Evolutionary conservation across 2,329 filamentous ascomycete species (phyloP).

Genomic region (Fusarium buxicola): DNA sequence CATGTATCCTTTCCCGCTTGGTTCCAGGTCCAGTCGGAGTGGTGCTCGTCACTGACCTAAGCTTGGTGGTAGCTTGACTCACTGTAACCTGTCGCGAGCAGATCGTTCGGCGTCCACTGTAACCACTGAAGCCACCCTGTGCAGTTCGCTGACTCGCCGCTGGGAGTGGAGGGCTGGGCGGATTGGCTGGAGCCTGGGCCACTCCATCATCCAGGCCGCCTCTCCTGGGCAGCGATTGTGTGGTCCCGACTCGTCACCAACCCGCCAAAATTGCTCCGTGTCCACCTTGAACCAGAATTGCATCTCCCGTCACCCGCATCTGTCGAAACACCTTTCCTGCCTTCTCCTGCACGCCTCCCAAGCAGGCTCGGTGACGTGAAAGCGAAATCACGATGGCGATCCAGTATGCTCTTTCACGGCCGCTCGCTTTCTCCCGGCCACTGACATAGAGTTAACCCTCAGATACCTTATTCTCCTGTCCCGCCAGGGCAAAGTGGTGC

Average conservation of each 20-base stretch:
- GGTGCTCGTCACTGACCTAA: too few relatives aligned
- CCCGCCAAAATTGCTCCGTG: constrained; percentile 47
- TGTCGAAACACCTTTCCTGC: constrained; percentile 24
- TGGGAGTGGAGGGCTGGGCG: neutral
- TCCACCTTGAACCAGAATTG: constrained; percentile 42
- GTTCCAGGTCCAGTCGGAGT: too few relatives aligned
- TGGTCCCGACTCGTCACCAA: constrained; percentile 45
- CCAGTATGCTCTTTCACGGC: constrained; percentile 51
- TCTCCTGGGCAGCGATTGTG: neutral
- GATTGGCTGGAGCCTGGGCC: constrained; percentile 31
- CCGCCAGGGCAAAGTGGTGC: constrained; percentile 98
- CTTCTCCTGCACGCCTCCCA: constrained; percentile 36
- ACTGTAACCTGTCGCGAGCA: neutral
- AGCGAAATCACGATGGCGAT: constrained; percentile 55
- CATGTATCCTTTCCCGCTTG: too few relatives aligned
- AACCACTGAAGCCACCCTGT: constrained; percentile 13
- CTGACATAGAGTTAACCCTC: constrained; percentile 42
- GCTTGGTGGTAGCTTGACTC: neutral
- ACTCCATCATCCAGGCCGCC: constrained; percentile 13
- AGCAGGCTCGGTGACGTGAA: constrained; percentile 40
- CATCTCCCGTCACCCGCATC: constrained; percentile 36
- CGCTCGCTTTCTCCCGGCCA: constrained; percentile 12
- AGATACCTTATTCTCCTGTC: constrained; percentile 98
- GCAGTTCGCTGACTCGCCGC: constrained; percentile 4
- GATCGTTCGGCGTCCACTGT: neutral